These are phyloP conservation scores for Jackrogersella multiformis DNA, from an alignment of 495 filamentous ascomycete genomes.

Conservation along the genomic window DNA sequence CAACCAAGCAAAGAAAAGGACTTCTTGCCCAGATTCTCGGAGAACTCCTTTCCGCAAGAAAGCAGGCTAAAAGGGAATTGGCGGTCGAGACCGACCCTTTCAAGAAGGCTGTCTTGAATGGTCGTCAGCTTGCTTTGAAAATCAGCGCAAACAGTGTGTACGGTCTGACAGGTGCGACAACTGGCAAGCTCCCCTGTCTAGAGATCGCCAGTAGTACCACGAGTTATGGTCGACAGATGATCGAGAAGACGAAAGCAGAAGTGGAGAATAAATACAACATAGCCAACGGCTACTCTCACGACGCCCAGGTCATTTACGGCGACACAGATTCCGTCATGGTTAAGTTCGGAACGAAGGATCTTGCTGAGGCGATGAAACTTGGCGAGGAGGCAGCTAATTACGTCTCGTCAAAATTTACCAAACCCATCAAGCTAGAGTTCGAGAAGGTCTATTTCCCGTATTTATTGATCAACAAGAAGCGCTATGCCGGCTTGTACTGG, in stretches of 20 bases:
- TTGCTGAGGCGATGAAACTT: slow-evolving; percentile 90
- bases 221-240: slow-evolving; percentile 96
- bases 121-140: slow-evolving; percentile 95
- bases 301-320: slow-evolving; percentile 97
- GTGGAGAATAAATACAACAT: slow-evolving; percentile 90
- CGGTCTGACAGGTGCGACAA: slow-evolving; percentile 94
- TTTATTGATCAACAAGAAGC: slow-evolving; percentile 99
- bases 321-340: slow-evolving; percentile 99
- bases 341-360: slow-evolving; percentile 89
- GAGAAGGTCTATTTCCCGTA: slow-evolving; percentile 99
- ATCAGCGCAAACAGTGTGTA: slow-evolving; percentile 98
- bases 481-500: slow-evolving; percentile 97
- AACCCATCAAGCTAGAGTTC: slow-evolving; percentile 98
- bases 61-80: slow-evolving; percentile 90
- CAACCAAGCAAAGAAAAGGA: slow-evolving; percentile 87
- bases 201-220: slow-evolving; percentile 97
- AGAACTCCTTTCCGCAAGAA: slow-evolving; percentile 86
- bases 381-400: slow-evolving; percentile 87
- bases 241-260: slow-evolving; percentile 93
- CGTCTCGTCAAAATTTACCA: slow-evolving; percentile 91
- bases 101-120: slow-evolving; percentile 97
- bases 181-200: slow-evolving; percentile 94
- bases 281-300: slow-evolving; percentile 91
- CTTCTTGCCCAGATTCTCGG: slow-evolving; percentile 94
- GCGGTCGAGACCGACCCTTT: slow-evolving; percentile 93